Base-by-base conservation (phyloP, 1,284 basidiomycete genomes). In the Cutaneotrichosporon sp. region DNA sequence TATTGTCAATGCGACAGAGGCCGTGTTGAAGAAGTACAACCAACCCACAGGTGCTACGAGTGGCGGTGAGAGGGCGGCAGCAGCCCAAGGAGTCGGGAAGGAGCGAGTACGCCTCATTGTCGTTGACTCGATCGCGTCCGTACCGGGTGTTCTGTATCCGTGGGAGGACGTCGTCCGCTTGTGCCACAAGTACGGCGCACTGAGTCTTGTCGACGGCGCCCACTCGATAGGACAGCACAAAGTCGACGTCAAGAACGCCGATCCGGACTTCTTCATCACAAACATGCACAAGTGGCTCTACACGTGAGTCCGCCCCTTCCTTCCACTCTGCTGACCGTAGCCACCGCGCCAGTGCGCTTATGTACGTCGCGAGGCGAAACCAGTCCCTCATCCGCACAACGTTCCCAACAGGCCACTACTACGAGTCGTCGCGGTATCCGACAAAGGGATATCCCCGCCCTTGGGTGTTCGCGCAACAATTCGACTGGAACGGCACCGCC, bases 201-300 rank as follows among this genome's bases (percentile, higher is more conserved):
- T 82, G 71, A 85, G 80, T 49, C 70, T 92, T 16, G 72, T 96
- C 14, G 91, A 96, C 62, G 91, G 79, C 0, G 91, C 91, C 0
- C 91, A 94, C 68, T 83, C 84, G 4, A 83, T 92, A 42, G 89
- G 89, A 26, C 74, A 75, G 59, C 54, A 66, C 19, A 59, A 62
- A 26, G 61, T 90, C 49, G 79, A 90, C 66, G 61, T 90, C 41
- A 77, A 76, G 9, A 74, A 78, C 45, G 75, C 77, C 0, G 76
- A 79, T 54, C 85, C 86, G 9, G 89, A 92, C 71, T 90, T 90
- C 67, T 90, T 84, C 82, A 76, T 87, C 17, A 84, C 86, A 81
- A 90, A 89, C 66, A 85, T 84, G 61, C 87, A 90, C 75, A 92
- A 91, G 70, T 91, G 90, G 89, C 74, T 91, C 3, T 64, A 68